These are phyloP conservation scores for Tinospora cordifolia DNA, from an alignment of 164 flowering plant genomes.

Conservation along the genomic window DNA sequence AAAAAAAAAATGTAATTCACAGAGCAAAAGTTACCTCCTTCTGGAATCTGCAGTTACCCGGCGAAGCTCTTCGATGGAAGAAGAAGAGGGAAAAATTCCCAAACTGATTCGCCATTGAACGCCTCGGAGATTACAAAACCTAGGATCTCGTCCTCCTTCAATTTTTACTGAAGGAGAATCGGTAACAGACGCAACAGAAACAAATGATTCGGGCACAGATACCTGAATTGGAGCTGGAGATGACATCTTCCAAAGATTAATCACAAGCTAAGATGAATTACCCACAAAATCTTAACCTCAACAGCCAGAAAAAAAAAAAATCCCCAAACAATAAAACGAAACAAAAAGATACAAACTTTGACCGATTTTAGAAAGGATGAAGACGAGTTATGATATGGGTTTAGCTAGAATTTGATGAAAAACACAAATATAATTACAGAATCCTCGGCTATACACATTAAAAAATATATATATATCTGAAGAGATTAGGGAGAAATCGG, in stretches of 20 bases:
- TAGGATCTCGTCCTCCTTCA: constrained; percentile 17
- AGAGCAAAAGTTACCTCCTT: constrained; percentile 51
- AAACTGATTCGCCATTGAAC: constrained; percentile 86
- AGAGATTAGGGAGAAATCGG: background rate
- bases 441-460: background rate
- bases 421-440: background rate
- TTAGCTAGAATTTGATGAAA: background rate
- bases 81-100: constrained; percentile 62
- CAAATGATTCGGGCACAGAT: constrained; percentile 15
- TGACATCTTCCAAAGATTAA: constrained; percentile 5
- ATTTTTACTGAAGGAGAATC: background rate
- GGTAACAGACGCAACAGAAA: no score
- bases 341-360: background rate
- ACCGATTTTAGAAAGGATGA: background rate
- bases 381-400: background rate
- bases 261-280: background rate
- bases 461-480: background rate
- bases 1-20: no score
- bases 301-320: no score
- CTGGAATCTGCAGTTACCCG: constrained; percentile 81
- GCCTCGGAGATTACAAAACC: constrained; percentile 54
- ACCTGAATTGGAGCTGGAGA: constrained; percentile 19
- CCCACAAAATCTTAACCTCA: background rate
- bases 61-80: constrained; percentile 71
- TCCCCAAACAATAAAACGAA: background rate